Evolutionary conservation across 2,329 filamentous ascomycete species (phyloP), one percentile per base, ranked within the genome.

Genomic region (Hymenoscyphus infarciens): DNA sequence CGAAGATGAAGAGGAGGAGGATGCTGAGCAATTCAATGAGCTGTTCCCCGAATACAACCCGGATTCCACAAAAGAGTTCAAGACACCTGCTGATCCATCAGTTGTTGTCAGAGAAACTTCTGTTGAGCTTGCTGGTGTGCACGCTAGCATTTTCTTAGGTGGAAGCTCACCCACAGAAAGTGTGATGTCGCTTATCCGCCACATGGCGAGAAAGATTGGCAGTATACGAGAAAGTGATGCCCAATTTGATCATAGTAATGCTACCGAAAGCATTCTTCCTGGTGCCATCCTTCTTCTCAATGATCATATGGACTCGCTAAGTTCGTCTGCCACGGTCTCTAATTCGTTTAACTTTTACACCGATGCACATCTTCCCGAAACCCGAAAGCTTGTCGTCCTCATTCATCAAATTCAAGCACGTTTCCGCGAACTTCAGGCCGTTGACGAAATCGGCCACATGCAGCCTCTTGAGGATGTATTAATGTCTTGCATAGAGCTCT

Each of bases 311-410:
- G 74, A 81, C 42, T 77, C 79, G 42, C 81, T 83, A 58, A 74
- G 73, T 25, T 72, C 73, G 2, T 69, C 67, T 1, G 68, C 75
- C 5, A 76, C 77, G 4, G 71, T 78, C 2, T 69, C 76, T 0
- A 76, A 75, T 35, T 75, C 79, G 27, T 96, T 94, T 79, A 97
- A 97, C 76, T 97, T 99, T 75, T 99, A 99, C 75, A 87, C 84
- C 0, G 88, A 96, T 70, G 75, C 88, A 2, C 96, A 98, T 70
- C 78, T 94, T 13, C 75, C 79, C 1, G 91, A 98, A 77, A 87
- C 87, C 10, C 87, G 89, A 64, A 89, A 87, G 64, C 81, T 97
- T 3, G 86, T 95, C 29, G 77, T 75, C 0, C 78, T 97, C 8
- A 80, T 92, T 11, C 82, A 87, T 69, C 84, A 86, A 58, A 85